Percentiles rank a stretch among this genome's conserved stretches.
Evolutionary conservation across 495 filamentous ascomycete genomes (phyloP).

Genomic region (Aspergillus baeticus): DNA sequence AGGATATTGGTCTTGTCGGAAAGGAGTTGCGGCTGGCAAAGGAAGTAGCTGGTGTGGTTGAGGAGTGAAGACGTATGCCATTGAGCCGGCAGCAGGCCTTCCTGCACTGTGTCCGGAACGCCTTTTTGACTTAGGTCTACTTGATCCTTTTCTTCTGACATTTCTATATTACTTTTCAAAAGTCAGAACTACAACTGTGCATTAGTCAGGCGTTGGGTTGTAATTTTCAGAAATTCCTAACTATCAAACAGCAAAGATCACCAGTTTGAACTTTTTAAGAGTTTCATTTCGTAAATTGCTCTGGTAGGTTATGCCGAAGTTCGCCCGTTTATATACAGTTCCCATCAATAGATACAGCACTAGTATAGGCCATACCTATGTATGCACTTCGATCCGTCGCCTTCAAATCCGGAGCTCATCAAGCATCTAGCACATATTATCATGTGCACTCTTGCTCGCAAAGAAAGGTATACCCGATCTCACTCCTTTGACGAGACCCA

Average conservation of each 20-base stretch:
- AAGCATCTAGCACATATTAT: no score
- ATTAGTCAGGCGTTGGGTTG: constrained; percentile 19
- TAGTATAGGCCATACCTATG: no score
- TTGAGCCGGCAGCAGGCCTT: constrained; percentile 15
- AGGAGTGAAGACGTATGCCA: constrained; percentile 16
- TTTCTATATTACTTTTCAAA: neutral
- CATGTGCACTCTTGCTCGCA: no score
- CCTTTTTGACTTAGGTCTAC: neutral
- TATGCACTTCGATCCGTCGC: no score
- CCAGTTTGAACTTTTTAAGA: neutral
- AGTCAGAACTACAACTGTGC: constrained; percentile 10
- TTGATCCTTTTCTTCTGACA: neutral
- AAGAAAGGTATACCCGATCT: no score
- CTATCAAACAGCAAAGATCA: neutral
- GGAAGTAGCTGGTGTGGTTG: constrained; percentile 52
- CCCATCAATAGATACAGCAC: no score
- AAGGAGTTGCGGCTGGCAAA: constrained; percentile 69
- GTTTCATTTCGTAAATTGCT: no score
- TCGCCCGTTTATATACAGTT: no score
- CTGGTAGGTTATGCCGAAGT: no score
- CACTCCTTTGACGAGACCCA: neutral
- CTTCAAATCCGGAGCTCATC: no score
- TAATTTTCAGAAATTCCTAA: neutral
- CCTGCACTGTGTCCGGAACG: no score
- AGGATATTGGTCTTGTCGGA: constrained; percentile 60